Percentiles rank a stretch among this genome's conserved stretches.
Conservation (phyloP, 208 protist species). For the Giardia duodenalis region DNA sequence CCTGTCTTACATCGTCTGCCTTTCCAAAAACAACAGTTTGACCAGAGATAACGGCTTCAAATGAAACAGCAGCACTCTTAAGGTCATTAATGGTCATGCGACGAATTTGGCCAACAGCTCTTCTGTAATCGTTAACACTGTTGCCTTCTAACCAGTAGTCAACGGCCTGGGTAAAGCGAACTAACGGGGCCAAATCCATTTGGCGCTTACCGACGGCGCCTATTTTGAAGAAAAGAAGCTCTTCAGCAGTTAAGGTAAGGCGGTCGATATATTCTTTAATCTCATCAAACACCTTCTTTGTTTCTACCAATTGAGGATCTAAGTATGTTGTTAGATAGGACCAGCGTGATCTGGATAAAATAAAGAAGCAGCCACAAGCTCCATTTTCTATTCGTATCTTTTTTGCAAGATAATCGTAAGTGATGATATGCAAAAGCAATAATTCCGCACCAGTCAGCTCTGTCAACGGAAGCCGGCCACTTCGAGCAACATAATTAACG, state of each 20-base stretch:
- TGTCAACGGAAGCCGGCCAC: background rate
- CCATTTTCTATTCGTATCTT: background rate
- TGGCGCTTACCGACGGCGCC: background rate
- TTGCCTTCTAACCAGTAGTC: background rate
- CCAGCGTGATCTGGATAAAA: background rate
- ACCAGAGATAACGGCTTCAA: background rate
- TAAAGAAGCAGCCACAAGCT: conserved; percentile 14
- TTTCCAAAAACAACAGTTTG: background rate
- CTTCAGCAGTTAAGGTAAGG: background rate
- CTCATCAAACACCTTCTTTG: background rate
- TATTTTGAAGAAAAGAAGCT: conserved; percentile 10
- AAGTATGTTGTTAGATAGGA: background rate
- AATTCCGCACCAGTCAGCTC: background rate
- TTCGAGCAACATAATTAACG: background rate
- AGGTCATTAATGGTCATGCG: background rate
- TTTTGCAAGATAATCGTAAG: background rate
- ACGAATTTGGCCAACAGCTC: background rate
- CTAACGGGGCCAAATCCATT: background rate
- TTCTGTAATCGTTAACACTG: background rate
- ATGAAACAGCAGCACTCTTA: background rate
- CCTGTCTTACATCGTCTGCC: background rate
- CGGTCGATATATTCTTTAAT: background rate
- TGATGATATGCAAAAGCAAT: background rate
- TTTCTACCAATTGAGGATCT: background rate
- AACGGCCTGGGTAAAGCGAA: background rate